Conservation (phyloP, 805 yeast genomes). For the Metschnikowia sp. region DNA sequence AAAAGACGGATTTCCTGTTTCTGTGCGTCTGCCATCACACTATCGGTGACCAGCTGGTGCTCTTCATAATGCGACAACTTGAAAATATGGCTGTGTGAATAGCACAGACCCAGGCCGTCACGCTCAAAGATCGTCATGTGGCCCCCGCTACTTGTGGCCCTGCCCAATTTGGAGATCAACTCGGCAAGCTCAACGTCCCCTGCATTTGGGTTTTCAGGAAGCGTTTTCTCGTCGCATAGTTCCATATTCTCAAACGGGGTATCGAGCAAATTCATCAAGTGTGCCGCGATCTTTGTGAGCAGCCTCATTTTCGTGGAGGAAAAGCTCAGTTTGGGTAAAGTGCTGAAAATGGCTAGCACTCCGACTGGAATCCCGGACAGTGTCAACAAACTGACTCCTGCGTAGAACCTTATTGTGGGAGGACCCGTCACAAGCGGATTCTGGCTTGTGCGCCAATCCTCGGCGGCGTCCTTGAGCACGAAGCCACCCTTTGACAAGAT, state of each 20-base stretch:
- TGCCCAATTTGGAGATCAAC: conserved; percentile 41
- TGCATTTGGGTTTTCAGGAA: conserved; percentile 9
- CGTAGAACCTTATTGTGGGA: conserved; percentile 60
- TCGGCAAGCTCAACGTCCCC: conserved; percentile 28
- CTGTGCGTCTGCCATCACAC: neutral
- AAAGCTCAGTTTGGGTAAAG: conserved; percentile 36
- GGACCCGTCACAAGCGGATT: conserved; percentile 64
- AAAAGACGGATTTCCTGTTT: conserved; percentile 23
- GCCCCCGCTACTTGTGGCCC: conserved; percentile 51
- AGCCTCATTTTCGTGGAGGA: conserved; percentile 30
- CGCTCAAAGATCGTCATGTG: conserved; percentile 50
- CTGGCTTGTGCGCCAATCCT: conserved; percentile 65
- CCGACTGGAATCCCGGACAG: conserved; percentile 50
- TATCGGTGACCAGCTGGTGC: conserved; percentile 3
- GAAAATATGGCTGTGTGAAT: conserved; percentile 46
- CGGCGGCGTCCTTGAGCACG: conserved; percentile 53
- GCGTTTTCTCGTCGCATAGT: conserved; percentile 2
- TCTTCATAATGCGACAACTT: conserved; percentile 31
- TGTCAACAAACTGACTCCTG: conserved; percentile 55
- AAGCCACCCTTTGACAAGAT: conserved; percentile 56
- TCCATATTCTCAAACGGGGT: conserved; percentile 25
- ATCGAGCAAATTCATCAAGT: conserved; percentile 41
- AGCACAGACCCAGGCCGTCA: conserved; percentile 66
- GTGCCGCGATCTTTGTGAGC: conserved; percentile 38
- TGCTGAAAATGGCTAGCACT: conserved; percentile 55